Evolutionary conservation across 2,329 filamentous ascomycete genomes (phyloP), one percentile per base, ranked within the genome.

Genomic region (Dactylellina haptotyla): DNA sequence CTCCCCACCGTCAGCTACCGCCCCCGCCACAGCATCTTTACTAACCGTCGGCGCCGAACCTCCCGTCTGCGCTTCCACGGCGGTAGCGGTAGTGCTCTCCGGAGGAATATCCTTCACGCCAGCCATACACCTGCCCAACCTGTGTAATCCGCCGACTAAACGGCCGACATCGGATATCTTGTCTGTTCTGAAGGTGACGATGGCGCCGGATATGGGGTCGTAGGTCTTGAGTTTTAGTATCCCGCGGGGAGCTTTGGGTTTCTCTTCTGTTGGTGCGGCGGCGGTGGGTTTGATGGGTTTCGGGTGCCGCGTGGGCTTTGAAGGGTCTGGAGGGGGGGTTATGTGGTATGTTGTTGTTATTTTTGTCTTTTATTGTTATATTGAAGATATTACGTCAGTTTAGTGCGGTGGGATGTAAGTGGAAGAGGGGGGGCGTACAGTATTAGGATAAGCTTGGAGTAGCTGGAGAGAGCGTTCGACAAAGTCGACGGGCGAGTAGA

Each of bases 331-430:
- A 48, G 69, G 80, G 77, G 70, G 81, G 76, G 54, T 80, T 67
- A 72, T 88, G 80, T 88, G 89, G 87, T 98, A 99, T 85, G 91
- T 93, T 76, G 93, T 97, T 77, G 92, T 96, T 83, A 98, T 92
- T 79, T 89, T 87, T 51, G 94, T 93, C 93, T 97, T 79, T 18
- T 26, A 64, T 74, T 2, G 51, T 18, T 34, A 51, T 69, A 48
- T 23, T 37, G 59, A 50, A 65, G 75, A 28, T 37, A 37, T 14
- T 14, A 14, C 53, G 45, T 37, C 16, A 26, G 23, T 37, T 9
- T 12, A 32, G 12, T 34, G 41, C 30, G 30, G 39, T 53, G 6
- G 37, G 63, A 16, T 8, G 16, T 8, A 43, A 61, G 8, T 59
- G 18, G 46, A 30, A 9, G 4, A 25, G 23, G 37, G 63, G 20